A percentile compares a stretch with the other conserved stretches of the same genome.
Conservation (phyloP, 202 grass and related monocot species). For the Zoysia matrella region DNA sequence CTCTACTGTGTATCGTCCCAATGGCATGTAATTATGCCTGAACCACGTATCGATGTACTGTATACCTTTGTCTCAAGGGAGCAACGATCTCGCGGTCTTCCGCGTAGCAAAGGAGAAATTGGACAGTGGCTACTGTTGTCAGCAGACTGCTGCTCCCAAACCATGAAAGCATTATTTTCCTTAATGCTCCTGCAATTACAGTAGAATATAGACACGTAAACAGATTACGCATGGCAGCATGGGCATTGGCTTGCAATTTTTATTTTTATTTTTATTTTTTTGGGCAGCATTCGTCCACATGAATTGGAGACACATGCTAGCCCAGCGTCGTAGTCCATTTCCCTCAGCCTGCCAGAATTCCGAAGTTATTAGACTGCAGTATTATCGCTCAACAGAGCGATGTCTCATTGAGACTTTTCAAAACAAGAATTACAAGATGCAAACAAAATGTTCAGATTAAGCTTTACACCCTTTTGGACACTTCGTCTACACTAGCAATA, state of each 20-base stretch:
- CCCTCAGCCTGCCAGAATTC: not conserved
- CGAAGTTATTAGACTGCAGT: not conserved
- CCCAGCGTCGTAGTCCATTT: not conserved
- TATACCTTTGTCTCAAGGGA: not conserved
- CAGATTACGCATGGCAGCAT: not conserved
- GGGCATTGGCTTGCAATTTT: not conserved
- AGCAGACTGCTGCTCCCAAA: not conserved
- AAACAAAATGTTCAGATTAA: too few relatives aligned
- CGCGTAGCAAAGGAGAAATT: not conserved
- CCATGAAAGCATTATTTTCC: not conserved
- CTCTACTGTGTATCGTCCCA: not conserved
- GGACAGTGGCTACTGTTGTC: not conserved
- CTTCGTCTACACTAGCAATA: too few relatives aligned
- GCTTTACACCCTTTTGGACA: too few relatives aligned
- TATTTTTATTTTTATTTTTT: too few relatives aligned
- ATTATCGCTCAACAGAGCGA: not conserved
- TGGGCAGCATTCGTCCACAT: too few relatives aligned
- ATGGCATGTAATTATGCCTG: not conserved
- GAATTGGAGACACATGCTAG: not conserved
- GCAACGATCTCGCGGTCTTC: not conserved
- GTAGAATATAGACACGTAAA: not conserved
- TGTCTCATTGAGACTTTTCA: too few relatives aligned
- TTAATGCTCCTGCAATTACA: not conserved
- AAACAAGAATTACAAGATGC: too few relatives aligned
- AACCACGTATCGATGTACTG: not conserved